Evolutionary conservation across 2,329 filamentous ascomycete species (phyloP).

Genomic region (Gaeumannomyces tritici): DNA sequence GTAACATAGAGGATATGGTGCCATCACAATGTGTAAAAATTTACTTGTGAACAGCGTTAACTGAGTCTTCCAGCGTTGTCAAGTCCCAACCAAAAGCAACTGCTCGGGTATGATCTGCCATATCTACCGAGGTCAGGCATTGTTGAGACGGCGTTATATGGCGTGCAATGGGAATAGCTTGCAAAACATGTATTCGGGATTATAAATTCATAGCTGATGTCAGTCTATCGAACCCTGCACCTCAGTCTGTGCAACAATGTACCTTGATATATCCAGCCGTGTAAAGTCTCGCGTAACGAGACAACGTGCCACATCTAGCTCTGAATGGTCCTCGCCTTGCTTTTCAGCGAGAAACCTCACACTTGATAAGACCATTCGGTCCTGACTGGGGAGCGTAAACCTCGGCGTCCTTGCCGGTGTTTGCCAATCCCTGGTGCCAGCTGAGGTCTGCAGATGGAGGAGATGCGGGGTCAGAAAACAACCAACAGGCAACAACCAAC

Average conservation of each 20-base stretch:
- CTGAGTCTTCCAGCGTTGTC: background rate
- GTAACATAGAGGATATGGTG: background rate
- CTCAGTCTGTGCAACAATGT: too few species aligned
- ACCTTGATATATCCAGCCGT: too few species aligned
- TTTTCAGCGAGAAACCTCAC: constrained; percentile 61
- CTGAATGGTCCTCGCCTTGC: background rate
- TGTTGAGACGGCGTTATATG: background rate
- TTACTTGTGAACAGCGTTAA: background rate
- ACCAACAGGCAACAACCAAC: too few species aligned
- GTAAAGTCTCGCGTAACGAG: too few species aligned
- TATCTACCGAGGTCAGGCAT: background rate
- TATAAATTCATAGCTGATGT: background rate
- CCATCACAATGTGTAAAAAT: background rate
- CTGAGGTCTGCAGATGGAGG: constrained; percentile 53
- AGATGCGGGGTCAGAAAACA: background rate
- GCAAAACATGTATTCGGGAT: background rate
- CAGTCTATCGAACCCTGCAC: background rate
- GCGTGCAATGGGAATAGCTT: background rate
- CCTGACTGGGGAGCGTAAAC: constrained; percentile 89
- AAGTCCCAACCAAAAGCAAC: background rate
- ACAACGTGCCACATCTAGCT: too few species aligned
- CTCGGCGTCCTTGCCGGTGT: constrained; percentile 90
- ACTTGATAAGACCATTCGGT: constrained; percentile 93
- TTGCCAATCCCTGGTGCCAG: constrained; percentile 94
- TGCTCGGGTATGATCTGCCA: background rate